Conservation (phyloP, 2,329 filamentous ascomycete genomes). For the Hysterium pulicare region DNA sequence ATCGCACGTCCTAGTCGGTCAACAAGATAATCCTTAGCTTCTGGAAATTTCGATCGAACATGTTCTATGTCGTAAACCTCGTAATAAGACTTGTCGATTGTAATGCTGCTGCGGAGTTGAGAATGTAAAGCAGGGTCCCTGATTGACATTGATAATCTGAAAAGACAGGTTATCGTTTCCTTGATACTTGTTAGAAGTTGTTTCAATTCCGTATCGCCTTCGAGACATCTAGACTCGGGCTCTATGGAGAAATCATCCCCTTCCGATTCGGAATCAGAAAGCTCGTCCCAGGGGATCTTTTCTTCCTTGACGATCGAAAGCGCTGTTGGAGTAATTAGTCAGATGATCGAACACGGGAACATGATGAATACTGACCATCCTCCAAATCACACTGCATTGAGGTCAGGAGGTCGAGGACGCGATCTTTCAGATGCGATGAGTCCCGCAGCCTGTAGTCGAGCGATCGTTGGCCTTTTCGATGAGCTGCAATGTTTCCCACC, state of each 20-base stretch:
- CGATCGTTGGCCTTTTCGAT: conserved; percentile 26
- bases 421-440: conserved; percentile 21
- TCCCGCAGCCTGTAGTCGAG: conserved; percentile 33
- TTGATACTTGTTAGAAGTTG: conserved; percentile 17
- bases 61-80: conserved; percentile 26
- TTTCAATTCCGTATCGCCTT: conserved; percentile 20
- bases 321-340: too few species aligned
- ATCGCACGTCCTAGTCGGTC: conserved; percentile 29
- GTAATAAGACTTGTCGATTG: conserved; percentile 23
- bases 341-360: conserved; percentile 6
- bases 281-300: conserved; percentile 18
- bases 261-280: conserved; percentile 12
- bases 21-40: conserved; percentile 9
- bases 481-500: conserved; percentile 34
- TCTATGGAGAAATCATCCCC: conserved; percentile 1
- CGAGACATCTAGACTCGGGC: neutral
- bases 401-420: conserved; percentile 16
- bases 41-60: conserved; percentile 21
- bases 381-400: conserved; percentile 17
- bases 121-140: conserved; percentile 31
- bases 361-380: conserved; percentile 11
- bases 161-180: conserved; percentile 27
- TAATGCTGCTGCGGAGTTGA: conserved; percentile 20
- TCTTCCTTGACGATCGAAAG: conserved; percentile 13
- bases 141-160: conserved; percentile 31